phyloP scores from a whole-genome alignment of 2,329 filamentous ascomycete species.

The Botrytis sinoallii region DNA sequence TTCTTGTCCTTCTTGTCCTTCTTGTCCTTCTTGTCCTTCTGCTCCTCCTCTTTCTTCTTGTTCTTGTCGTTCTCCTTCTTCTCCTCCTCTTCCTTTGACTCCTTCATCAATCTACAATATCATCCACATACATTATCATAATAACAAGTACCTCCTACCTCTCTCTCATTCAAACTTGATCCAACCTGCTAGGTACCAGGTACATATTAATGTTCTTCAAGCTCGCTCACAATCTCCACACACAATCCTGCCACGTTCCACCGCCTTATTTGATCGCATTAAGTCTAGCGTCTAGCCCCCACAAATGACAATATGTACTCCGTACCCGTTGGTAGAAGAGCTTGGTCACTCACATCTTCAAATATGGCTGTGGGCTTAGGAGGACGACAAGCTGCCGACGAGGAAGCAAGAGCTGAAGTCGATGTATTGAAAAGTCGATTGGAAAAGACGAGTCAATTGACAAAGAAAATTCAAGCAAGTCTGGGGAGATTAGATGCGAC shows the following conservation, averaged over 20 bases:
- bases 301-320: conserved; percentile 4
- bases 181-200: neutral
- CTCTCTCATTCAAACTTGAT: neutral
- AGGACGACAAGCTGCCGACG: conserved; percentile 46
- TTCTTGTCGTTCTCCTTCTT: neutral
- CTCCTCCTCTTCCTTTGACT: neutral
- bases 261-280: neutral
- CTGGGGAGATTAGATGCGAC: conserved; percentile 80
- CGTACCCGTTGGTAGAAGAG: conserved; percentile 21
- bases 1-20: neutral
- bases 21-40: too few relatives aligned
- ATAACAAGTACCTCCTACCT: neutral
- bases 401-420: conserved; percentile 67
- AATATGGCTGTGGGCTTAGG: conserved; percentile 36
- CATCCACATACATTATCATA: neutral
- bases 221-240: neutral
- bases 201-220: neutral
- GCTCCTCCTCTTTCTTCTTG: too few relatives aligned
- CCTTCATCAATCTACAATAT: neutral
- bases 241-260: neutral
- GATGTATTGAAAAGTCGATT: conserved; percentile 70
- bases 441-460: conserved; percentile 88
- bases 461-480: conserved; percentile 92
- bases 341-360: conserved; percentile 30
- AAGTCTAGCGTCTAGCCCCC: neutral